Evolutionary conservation across 768 basidiomycete species (phyloP), one percentile per base, ranked within the genome.

Genomic region (Suillus americanus): DNA sequence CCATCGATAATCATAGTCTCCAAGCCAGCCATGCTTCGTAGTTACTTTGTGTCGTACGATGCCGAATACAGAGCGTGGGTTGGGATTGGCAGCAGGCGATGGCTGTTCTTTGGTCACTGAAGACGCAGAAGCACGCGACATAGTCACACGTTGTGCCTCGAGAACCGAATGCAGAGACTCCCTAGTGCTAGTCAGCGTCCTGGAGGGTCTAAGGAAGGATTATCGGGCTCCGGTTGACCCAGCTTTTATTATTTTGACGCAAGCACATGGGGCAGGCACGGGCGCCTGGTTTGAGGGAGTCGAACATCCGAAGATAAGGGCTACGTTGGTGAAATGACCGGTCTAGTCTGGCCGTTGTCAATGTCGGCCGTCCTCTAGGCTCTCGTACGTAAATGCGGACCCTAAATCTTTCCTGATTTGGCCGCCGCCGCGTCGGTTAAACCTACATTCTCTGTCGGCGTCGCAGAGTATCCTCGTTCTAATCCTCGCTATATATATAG

Each of bases 1-100:
- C 85, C 86, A 89, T 9, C 78, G 82, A 70, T 91, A 94, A 77
- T 94, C 86, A 71, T 93, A 94, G 72, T 89, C 89, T 0, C 92
- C 92, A n/a, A 94, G 64, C 92, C 92, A 94, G 9, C 92, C 91
- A 51, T 88, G 78, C 66, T 75, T 78, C 2, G 84, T 83, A 6
- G 82, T 82, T 54, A 83, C 37, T 71, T 83, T 84, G 46, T 62
- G 70, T 16, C 69, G 71, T 38, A 78, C 41, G 41, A 61, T 33
- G 9, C 61, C 53, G 1, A 62, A 62, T 14, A 18, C 35, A 12
- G 69, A 62, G n/a, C 30, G 63, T 4, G 61, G 46, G 54, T 25
- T 56, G 5, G 67, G 74, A 16, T 53, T 64, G 8, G 61, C 68
- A 30, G 60, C 43, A 5, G 70, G 45, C 5, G 59, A 9, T 1